Evolutionary conservation across 1,284 basidiomycete species (phyloP).

Genomic region (Leccinum pachyderme): DNA sequence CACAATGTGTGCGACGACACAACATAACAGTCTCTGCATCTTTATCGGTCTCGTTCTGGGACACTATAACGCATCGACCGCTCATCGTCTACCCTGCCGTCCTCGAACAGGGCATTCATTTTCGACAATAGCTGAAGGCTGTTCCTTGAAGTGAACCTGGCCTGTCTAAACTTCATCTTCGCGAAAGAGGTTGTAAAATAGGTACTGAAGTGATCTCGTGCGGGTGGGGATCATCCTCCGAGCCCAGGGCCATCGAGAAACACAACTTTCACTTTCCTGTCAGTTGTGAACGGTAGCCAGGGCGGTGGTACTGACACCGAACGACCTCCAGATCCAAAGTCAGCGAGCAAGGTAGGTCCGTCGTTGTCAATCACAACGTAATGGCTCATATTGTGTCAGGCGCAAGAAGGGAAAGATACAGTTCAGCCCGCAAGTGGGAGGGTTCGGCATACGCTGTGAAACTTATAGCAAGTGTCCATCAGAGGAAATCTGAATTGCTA

Average conservation of each 20-base stretch:
- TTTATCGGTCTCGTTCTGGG: too few relatives aligned
- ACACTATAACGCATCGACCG: too few relatives aligned
- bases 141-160: too few relatives aligned
- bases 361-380: not conserved
- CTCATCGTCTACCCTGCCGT: too few relatives aligned
- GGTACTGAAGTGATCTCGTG: not conserved
- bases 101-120: too few relatives aligned
- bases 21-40: too few relatives aligned
- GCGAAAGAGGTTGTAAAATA: too few relatives aligned
- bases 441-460: not conserved
- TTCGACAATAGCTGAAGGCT: too few relatives aligned
- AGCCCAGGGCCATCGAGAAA: not conserved
- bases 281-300: not conserved
- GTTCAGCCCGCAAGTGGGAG: not conserved
- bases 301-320: not conserved
- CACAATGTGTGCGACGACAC: too few relatives aligned
- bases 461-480: not conserved
- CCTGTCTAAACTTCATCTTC: too few relatives aligned
- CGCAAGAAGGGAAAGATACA: not conserved
- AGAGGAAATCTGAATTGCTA: not conserved
- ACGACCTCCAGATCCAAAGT: not conserved
- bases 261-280: not conserved
- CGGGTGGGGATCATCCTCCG: not conserved
- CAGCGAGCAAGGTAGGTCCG: not conserved
- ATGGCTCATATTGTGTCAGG: not conserved